Evolutionary conservation across 257 asterid species (phyloP).

Genomic region (Buddleja alternifolia): DNA sequence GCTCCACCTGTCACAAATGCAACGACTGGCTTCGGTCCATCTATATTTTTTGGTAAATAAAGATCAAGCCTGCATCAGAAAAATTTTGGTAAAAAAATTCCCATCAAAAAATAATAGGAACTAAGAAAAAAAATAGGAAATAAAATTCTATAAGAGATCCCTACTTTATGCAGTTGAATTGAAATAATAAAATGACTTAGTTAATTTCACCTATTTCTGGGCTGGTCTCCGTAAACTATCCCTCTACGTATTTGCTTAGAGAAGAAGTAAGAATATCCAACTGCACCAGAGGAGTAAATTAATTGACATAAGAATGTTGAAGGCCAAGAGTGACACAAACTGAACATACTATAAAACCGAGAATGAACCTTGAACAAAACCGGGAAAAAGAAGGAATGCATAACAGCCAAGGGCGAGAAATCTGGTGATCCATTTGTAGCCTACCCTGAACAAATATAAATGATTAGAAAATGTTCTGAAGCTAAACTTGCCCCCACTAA

Average conservation of each 20-base stretch:
- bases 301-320: slow-evolving; percentile 4
- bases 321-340: neutral
- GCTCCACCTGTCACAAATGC: slow-evolving; percentile 99
- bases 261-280: slow-evolving; percentile 84
- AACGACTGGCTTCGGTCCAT: slow-evolving; percentile 88
- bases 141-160: neutral
- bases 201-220: slow-evolving; percentile 77
- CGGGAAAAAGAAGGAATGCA: slow-evolving; percentile 79
- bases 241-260: slow-evolving; percentile 82
- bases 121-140: neutral
- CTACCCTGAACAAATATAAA: slow-evolving; percentile 75
- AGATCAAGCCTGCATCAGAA: slow-evolving; percentile 76
- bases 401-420: slow-evolving; percentile 95
- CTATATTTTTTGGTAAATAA: slow-evolving; percentile 69
- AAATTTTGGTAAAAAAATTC: slow-evolving; percentile 1
- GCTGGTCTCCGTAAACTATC: slow-evolving; percentile 85
- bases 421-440: slow-evolving; percentile 84
- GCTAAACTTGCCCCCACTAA: neutral
- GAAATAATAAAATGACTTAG: neutral
- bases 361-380: slow-evolving; percentile 85
- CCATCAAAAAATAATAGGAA: neutral
- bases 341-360: neutral
- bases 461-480: slow-evolving; percentile 36
- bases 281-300: slow-evolving; percentile 50
- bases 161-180: neutral